A percentile compares a stretch with the other conserved stretches of the same genome.
Evolutionary conservation across 352 stramenopile species (phyloP).

Genomic region (Phytophthora hybrid): DNA sequence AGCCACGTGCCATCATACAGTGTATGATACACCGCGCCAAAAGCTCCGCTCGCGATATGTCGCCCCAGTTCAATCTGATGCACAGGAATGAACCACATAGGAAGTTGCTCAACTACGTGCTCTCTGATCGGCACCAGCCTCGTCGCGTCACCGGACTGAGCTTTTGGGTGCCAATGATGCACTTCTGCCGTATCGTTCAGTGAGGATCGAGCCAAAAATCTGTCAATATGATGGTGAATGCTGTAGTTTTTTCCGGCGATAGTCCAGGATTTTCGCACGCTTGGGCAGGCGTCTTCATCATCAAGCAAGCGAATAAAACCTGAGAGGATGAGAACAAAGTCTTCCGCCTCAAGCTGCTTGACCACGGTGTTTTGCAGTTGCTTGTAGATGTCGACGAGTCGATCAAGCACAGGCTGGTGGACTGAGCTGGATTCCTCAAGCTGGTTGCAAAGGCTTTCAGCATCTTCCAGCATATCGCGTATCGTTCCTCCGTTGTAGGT

Average conservation of each 20-base stretch:
- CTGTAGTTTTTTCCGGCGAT: not conserved
- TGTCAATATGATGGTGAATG: conserved; percentile 1
- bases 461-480: not conserved
- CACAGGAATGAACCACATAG: not conserved
- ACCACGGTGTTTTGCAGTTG: not conserved
- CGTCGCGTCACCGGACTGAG: not conserved
- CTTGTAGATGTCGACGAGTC: not conserved
- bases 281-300: not conserved
- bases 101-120: not conserved
- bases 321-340: not conserved
- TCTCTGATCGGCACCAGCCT: not conserved
- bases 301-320: not conserved
- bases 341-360: not conserved
- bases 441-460: not conserved
- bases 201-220: not conserved
- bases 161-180: not conserved
- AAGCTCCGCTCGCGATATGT: not conserved
- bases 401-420: conserved; percentile 1
- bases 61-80: not conserved
- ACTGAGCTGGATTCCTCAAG: not conserved
- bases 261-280: not conserved
- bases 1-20: not conserved
- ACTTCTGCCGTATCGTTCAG: not conserved
- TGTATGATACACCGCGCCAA: not conserved
- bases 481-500: not conserved